Conservation (phyloP, 768 basidiomycete genomes). For the Phylloporus rhodoxanthus region DNA sequence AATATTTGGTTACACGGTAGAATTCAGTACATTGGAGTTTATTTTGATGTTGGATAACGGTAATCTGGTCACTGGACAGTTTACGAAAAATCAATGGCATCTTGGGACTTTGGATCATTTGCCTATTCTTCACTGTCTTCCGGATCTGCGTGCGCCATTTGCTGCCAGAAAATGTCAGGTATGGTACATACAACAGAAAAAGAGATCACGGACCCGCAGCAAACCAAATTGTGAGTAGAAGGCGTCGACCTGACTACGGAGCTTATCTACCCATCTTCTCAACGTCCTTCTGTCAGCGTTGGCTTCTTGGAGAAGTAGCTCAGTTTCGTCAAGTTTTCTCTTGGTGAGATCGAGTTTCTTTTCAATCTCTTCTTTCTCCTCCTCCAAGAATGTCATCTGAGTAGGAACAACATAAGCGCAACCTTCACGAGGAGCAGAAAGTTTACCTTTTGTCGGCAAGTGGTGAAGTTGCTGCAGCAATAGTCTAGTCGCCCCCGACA, state of each 20-base stretch:
- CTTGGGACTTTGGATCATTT: background rate
- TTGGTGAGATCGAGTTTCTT: constrained; percentile 11
- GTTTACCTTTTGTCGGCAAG: constrained; percentile 10
- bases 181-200: background rate
- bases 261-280: constrained; percentile 8
- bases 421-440: background rate
- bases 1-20: background rate
- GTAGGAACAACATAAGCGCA: background rate
- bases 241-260: constrained; percentile 7
- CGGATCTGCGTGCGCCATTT: constrained; percentile 3
- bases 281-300: constrained; percentile 11
- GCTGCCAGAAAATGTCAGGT: constrained; percentile 6
- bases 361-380: constrained; percentile 12
- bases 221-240: constrained; percentile 8
- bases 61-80: no score
- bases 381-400: constrained; percentile 15
- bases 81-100: background rate
- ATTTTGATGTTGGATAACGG: background rate
- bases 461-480: constrained; percentile 11
- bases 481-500: constrained; percentile 11
- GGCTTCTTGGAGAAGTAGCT: constrained; percentile 13
- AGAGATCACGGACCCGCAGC: constrained; percentile 8
- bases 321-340: constrained; percentile 18
- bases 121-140: constrained; percentile 1
- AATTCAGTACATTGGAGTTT: background rate